Percentiles rank a stretch among this genome's conserved stretches.
phyloP scores from a whole-genome alignment of 1,284 basidiomycete genomes.

The Ustilago crameri region DNA sequence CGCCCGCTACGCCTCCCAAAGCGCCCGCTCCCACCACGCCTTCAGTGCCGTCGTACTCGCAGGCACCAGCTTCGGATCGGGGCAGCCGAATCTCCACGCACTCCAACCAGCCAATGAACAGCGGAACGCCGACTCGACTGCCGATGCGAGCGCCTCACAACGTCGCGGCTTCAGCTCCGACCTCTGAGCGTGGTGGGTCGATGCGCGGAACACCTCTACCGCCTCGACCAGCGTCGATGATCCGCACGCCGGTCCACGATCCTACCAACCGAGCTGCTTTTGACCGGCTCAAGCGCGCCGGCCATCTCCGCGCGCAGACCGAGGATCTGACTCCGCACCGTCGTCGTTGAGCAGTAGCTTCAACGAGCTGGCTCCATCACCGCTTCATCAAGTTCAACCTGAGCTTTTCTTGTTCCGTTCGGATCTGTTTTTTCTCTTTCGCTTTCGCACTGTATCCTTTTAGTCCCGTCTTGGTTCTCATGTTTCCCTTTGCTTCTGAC shows the following conservation, averaged over 20 bases:
- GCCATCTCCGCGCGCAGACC: slow-evolving; percentile 42
- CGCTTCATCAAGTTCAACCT: neutral
- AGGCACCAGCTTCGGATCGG: slow-evolving; percentile 10
- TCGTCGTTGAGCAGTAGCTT: slow-evolving; percentile 19
- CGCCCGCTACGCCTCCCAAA: slow-evolving; percentile 16
- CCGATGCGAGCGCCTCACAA: slow-evolving; percentile 25
- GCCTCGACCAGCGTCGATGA: slow-evolving; percentile 30
- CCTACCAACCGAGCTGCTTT: slow-evolving; percentile 37
- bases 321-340: slow-evolving; percentile 39
- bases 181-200: slow-evolving; percentile 19
- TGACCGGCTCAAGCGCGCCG: slow-evolving; percentile 47
- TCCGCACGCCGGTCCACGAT: slow-evolving; percentile 37
- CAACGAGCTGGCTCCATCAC: slow-evolving; percentile 15
- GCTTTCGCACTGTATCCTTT: slow-evolving; percentile 5
- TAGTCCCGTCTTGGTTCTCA: neutral
- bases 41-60: slow-evolving; percentile 1
- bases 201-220: slow-evolving; percentile 21
- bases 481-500: slow-evolving; percentile 9
- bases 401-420: neutral
- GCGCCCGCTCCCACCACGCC: neutral
- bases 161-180: slow-evolving; percentile 11
- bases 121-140: slow-evolving; percentile 33
- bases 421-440: neutral
- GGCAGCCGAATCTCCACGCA: slow-evolving; percentile 20
- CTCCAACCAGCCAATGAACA: slow-evolving; percentile 12